A percentile compares a stretch with the other conserved stretches of the same genome.
Conservation (phyloP, 2,329 filamentous ascomycete genomes). For the Nemania abortiva region DNA sequence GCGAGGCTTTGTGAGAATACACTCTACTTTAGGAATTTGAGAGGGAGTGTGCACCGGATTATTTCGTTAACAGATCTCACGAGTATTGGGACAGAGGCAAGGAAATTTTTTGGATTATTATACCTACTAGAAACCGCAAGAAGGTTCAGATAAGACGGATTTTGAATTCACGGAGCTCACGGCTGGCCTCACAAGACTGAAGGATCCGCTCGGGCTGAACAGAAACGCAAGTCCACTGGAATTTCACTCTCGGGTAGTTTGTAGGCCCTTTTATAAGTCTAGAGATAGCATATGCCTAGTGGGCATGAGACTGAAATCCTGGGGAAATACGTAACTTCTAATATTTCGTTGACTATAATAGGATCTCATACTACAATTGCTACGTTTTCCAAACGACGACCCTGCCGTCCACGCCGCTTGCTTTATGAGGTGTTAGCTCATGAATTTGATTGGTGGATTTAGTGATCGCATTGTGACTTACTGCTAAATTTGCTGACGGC, state of each 20-base stretch:
- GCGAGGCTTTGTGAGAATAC: no score
- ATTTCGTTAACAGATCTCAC: no score
- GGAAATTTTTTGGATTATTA: background rate
- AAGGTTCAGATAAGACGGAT: background rate
- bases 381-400: conserved; percentile 82
- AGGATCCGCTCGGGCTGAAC: background rate
- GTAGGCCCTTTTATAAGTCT: background rate
- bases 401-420: conserved; percentile 85
- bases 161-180: no score
- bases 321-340: background rate
- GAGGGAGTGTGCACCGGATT: no score
- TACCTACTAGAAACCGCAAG: background rate
- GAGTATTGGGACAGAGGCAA: background rate
- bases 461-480: conserved; percentile 62
- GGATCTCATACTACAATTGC: background rate
- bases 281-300: background rate
- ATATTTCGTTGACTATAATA: background rate
- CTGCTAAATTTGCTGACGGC: conserved; percentile 85
- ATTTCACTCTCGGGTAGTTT: background rate
- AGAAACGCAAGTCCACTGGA: background rate
- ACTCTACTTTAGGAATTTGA: no score
- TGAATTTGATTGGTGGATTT: conserved; percentile 14
- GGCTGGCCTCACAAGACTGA: background rate
- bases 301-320: no score
- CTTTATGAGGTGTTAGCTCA: conserved; percentile 59